Base-by-base conservation (phyloP, 1,284 basidiomycete genomes). In the Puccinia brachypodii region DNA sequence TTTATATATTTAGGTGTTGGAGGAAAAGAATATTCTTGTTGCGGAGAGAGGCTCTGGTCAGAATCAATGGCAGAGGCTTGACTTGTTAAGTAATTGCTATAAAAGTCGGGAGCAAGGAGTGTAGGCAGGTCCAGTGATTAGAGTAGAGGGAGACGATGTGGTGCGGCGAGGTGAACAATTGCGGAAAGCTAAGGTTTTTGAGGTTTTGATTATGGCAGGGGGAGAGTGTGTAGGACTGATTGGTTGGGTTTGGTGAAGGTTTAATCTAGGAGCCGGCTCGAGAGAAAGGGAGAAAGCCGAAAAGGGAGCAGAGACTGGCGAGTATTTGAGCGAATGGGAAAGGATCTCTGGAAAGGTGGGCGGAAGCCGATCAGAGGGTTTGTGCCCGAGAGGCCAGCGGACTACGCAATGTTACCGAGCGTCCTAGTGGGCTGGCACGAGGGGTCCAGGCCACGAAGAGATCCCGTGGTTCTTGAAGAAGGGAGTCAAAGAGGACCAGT, bases 181-280 rank as follows among this genome's bases (percentile, higher is more conserved):
- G 47, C 38, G 47, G 25, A 16, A 62, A 58, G 73, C 53, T 31
- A 75, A 60, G 58, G 47, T 36, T 60, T 75, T 56, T 58, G 73
- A 75, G 40, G 47, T 31, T 75, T 60, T 40, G 62, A 38, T 16
- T 16, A 40, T 64, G 62, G 62, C 36, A 64, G 36, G 36, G 33
- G 31, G n/a, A 66, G 60, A 31, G 40, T n/a, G n/a, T n/a, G n/a
- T 42, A 66, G 31, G 60, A 50, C 14, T 76, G 60, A 47, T 76
- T 44, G 75, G 25, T 31, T 44, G 38, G 42, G 56, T 76, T 36
- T 40, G 31, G 60, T n/a, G 40, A 64, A 50, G 58, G 8, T 76
- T 76, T 66, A 62, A 62, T 64, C n/a, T 40, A 66, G 75, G 75
- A 76, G 75, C 75, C 75, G 75, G 75, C 75, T 76, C 75, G 75